phyloP scores from a whole-genome alignment of 2,329 filamentous ascomycete genomes.

The Microdochium paspali region DNA sequence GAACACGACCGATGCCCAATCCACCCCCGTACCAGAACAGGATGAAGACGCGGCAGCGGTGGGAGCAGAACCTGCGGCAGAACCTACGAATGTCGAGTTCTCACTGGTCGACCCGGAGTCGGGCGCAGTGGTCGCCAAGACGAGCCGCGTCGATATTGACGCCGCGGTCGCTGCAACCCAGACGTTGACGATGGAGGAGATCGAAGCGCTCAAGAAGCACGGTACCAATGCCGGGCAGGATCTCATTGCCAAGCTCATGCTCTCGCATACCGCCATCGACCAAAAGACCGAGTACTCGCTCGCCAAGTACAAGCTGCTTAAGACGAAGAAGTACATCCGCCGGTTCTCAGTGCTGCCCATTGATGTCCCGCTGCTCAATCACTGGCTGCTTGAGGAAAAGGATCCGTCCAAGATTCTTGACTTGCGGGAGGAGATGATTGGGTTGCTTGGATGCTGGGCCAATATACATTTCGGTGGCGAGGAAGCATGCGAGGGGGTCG shows the following conservation, averaged over 20 bases:
- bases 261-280: constrained; percentile 80
- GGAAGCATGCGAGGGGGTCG: constrained; percentile 16
- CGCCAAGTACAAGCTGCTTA: constrained; percentile 91
- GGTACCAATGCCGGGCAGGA: constrained; percentile 75
- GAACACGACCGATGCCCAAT: constrained; percentile 21
- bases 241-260: constrained; percentile 84
- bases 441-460: constrained; percentile 76
- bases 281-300: constrained; percentile 92
- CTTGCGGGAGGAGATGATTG: constrained; percentile 74
- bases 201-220: constrained; percentile 64
- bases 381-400: constrained; percentile 71
- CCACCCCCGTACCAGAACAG: constrained; percentile 26
- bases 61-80: constrained; percentile 33
- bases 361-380: constrained; percentile 65
- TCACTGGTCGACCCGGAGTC: constrained; percentile 34
- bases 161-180: constrained; percentile 55
- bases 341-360: constrained; percentile 79
- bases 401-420: constrained; percentile 78
- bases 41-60: constrained; percentile 19
- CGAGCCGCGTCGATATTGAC: constrained; percentile 51
- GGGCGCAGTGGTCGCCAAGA: constrained; percentile 41
- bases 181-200: constrained; percentile 65
- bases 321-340: constrained; percentile 87
- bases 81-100: constrained; percentile 35
- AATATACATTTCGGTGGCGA: constrained; percentile 69